Evolutionary conservation across 148 eudicot species (phyloP).

Genomic region (Talinum fruticosum): DNA sequence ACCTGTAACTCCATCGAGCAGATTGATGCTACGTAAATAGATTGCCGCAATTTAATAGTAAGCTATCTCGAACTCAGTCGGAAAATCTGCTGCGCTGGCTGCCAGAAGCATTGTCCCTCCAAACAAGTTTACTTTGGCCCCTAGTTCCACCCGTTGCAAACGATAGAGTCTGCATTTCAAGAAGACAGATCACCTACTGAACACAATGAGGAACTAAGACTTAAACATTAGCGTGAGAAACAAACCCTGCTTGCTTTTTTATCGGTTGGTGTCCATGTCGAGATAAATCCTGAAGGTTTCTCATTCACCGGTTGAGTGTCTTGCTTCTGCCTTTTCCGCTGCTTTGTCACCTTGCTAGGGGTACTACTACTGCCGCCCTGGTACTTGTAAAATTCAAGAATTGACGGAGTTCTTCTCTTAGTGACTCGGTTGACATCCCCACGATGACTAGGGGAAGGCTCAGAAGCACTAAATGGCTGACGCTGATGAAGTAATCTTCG

Average conservation of each 20-base stretch:
- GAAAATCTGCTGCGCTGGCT: constrained; percentile 19
- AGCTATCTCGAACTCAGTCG: constrained; percentile 1
- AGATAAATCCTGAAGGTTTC: constrained; percentile 35
- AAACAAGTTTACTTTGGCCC: constrained; percentile 79
- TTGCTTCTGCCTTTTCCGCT: constrained; percentile 48
- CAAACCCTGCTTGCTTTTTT: constrained; percentile 82
- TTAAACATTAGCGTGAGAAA: constrained; percentile 14
- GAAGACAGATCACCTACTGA: background rate
- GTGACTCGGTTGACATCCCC: constrained; percentile 38
- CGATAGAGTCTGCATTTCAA: constrained; percentile 60
- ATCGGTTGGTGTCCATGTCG: constrained; percentile 70
- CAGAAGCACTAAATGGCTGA: constrained; percentile 46
- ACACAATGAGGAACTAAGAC: background rate
- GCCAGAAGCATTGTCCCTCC: constrained; percentile 45
- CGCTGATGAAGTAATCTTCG: constrained; percentile 60
- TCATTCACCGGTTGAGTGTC: constrained; percentile 39
- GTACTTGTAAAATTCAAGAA: constrained; percentile 72
- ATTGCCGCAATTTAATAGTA: constrained; percentile 2
- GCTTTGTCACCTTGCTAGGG: constrained; percentile 41
- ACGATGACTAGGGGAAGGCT: constrained; percentile 33
- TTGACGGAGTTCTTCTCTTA: constrained; percentile 84
- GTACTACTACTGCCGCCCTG: constrained; percentile 54
- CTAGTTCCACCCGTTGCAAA: constrained; percentile 63
- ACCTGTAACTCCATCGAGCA: constrained; percentile 13
- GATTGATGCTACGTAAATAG: constrained; percentile 10